These are phyloP conservation scores for Euphorbia corollata DNA, from an alignment of 441 rosid genomes.

Conservation along the genomic window DNA sequence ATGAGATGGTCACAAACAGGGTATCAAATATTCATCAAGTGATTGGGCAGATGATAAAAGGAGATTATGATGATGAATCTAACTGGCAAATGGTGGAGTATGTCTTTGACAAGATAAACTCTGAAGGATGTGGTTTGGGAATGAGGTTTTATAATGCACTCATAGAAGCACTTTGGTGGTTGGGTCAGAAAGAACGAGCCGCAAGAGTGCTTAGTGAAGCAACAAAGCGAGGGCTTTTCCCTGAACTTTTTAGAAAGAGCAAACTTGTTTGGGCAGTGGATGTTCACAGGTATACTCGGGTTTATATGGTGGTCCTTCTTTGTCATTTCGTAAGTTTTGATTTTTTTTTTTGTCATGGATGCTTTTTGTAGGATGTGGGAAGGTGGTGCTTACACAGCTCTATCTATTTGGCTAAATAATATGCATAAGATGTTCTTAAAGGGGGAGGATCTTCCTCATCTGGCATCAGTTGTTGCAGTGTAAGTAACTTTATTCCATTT, in stretches of 20 bases:
- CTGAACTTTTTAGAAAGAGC: conserved; percentile 78
- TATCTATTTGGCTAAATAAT: conserved; percentile 75
- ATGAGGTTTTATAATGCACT: conserved; percentile 86
- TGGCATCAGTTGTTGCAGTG: conserved; percentile 79
- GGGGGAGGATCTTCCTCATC: conserved; percentile 73
- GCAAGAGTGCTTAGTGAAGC: conserved; percentile 80
- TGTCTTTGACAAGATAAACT: conserved; percentile 71
- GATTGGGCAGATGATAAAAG: conserved; percentile 86
- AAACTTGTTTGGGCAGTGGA: conserved; percentile 85
- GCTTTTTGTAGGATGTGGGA: conserved; percentile 73
- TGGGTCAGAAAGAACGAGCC: conserved; percentile 82
- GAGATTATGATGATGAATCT: conserved; percentile 71
- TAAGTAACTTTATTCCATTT: conserved; percentile 37
- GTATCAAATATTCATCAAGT: conserved; percentile 82
- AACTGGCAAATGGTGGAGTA: conserved; percentile 96
- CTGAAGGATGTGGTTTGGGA: conserved; percentile 86
- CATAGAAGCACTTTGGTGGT: conserved; percentile 93
- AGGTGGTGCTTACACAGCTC: conserved; percentile 70
- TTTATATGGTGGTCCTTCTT: conserved; percentile 9
- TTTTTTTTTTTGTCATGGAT: conserved; percentile 17
- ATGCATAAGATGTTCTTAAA: conserved; percentile 40
- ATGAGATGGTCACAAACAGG: conserved; percentile 72
- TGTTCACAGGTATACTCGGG: conserved; percentile 58
- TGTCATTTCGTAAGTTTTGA: conserved; percentile 3
- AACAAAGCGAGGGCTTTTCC: conserved; percentile 73